Percentiles rank a stretch among this genome's conserved stretches.
phyloP scores from a whole-genome alignment of 2,329 filamentous ascomycete species.

The Leptosphaerulina australis region DNA sequence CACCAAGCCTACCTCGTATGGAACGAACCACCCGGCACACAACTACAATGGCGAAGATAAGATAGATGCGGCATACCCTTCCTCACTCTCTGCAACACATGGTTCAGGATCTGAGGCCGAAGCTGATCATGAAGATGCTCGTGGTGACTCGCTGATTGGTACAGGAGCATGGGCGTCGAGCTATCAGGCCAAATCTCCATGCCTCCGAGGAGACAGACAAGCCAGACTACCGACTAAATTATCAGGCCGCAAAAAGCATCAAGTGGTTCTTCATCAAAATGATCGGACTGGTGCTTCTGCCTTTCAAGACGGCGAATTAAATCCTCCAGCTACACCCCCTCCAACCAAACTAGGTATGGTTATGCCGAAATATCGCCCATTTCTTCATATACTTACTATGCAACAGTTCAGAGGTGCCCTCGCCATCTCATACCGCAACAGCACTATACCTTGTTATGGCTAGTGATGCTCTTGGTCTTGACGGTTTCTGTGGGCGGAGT shows the following conservation, averaged over 20 bases:
- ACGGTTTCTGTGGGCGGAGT: conserved; percentile 20
- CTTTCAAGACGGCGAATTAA: conserved; percentile 17
- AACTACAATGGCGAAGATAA: conserved; percentile 24
- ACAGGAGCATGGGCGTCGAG: conserved; percentile 30
- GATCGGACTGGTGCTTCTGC: conserved; percentile 4
- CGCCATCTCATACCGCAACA: conserved; percentile 8
- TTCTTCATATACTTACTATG: conserved; percentile 15
- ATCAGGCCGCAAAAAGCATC: conserved; percentile 31
- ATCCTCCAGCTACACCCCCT: not conserved
- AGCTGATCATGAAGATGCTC: conserved; percentile 17
- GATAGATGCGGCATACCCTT: conserved; percentile 22
- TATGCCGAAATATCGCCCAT: no score
- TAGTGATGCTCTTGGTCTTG: conserved; percentile 21
- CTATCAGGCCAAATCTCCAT: conserved; percentile 5
- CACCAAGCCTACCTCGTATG: conserved; percentile 41
- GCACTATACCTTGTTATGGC: conserved; percentile 17
- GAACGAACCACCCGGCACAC: conserved; percentile 25
- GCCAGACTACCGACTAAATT: conserved; percentile 15
- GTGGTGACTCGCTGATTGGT: conserved; percentile 17
- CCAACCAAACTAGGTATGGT: not conserved
- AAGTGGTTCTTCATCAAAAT: conserved; percentile 11
- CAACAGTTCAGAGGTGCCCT: not conserved
- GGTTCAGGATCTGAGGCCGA: conserved; percentile 36
- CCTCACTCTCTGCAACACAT: conserved; percentile 35
- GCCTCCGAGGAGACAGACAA: conserved; percentile 21